Evolutionary conservation across 2,329 filamentous ascomycete genomes (phyloP).

Genomic region (Xylariaceae sp.): DNA sequence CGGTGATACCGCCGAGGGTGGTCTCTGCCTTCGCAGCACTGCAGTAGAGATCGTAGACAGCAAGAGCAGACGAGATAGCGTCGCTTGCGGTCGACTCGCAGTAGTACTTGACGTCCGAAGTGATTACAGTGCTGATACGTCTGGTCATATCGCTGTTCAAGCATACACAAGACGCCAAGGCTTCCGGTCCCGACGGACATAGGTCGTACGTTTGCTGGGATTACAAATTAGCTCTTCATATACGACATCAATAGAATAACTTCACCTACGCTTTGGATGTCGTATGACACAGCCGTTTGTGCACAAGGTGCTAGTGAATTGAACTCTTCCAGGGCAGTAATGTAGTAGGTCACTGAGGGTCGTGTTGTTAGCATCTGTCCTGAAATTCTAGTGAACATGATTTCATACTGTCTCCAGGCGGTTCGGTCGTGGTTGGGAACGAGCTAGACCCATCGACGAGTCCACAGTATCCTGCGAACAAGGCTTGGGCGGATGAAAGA

Average conservation of each 20-base stretch:
- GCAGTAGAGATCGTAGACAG: slow-evolving; percentile 46
- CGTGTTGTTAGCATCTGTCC: neutral
- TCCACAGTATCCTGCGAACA: slow-evolving; percentile 50
- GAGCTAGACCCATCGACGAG: slow-evolving; percentile 46
- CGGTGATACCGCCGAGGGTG: slow-evolving; percentile 37
- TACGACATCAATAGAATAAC: neutral
- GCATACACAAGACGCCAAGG: slow-evolving; percentile 50
- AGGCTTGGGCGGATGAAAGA: slow-evolving; percentile 44
- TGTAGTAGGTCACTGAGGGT: slow-evolving; percentile 48
- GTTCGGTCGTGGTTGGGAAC: slow-evolving; percentile 43
- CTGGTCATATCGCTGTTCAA: slow-evolving; percentile 45
- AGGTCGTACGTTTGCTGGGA: slow-evolving; percentile 35
- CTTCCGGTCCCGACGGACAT: slow-evolving; percentile 44
- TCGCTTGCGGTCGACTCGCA: slow-evolving; percentile 42
- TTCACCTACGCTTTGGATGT: slow-evolving; percentile 36
- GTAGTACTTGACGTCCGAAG: slow-evolving; percentile 39
- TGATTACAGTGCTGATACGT: slow-evolving; percentile 41
- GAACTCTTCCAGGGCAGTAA: slow-evolving; percentile 48
- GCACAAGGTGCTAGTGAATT: slow-evolving; percentile 43
- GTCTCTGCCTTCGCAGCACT: slow-evolving; percentile 43
- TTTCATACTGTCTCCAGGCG: slow-evolving; percentile 49
- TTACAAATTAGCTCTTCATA: slow-evolving; percentile 8
- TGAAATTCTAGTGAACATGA: neutral
- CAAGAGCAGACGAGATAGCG: slow-evolving; percentile 44
- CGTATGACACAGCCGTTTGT: slow-evolving; percentile 39